These are phyloP conservation scores for Penicillium sp. DNA, from an alignment of 2,329 filamentous ascomycete species.

Conservation along the genomic window DNA sequence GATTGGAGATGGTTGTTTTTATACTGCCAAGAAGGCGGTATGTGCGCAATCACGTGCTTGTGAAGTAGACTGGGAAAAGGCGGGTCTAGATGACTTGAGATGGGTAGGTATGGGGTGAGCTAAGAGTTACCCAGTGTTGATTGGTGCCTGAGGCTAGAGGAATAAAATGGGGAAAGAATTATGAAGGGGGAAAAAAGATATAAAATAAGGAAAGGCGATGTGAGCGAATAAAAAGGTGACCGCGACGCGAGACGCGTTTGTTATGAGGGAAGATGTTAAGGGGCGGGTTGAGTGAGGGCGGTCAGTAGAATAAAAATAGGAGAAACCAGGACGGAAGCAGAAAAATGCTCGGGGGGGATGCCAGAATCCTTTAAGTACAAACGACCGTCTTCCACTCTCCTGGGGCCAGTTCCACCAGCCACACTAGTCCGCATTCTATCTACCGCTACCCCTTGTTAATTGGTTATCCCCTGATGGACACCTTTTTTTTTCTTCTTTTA, in stretches of 20 bases:
- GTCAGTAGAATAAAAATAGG: slow-evolving; percentile 18
- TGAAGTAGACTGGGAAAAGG: slow-evolving; percentile 11
- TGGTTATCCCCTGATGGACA: slow-evolving; percentile 18
- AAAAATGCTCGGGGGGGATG: slow-evolving; percentile 24
- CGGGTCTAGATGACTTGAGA: slow-evolving; percentile 5
- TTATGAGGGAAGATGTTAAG: slow-evolving; percentile 9
- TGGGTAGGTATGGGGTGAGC: slow-evolving; percentile 2
- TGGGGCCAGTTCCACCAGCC: slow-evolving; percentile 23
- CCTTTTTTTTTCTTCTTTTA: not conserved
- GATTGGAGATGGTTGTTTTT: slow-evolving; percentile 38
- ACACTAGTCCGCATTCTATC: slow-evolving; percentile 17
- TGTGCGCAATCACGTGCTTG: slow-evolving; percentile 37
- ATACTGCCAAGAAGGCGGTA: slow-evolving; percentile 44
- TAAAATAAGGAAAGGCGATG: slow-evolving; percentile 13
- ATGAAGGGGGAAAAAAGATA: slow-evolving; percentile 1
- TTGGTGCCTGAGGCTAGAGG: slow-evolving; percentile 14
- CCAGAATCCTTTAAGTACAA: slow-evolving; percentile 29
- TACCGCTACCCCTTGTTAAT: slow-evolving; percentile 12
- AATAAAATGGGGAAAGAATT: slow-evolving; percentile 15
- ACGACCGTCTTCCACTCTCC: slow-evolving; percentile 15
- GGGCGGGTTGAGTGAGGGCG: slow-evolving; percentile 9
- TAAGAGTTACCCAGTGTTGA: not conserved
- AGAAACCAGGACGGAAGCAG: slow-evolving; percentile 22
- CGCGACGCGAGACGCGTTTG: slow-evolving; percentile 20
- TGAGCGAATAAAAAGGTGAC: slow-evolving; percentile 7